A percentile compares a stretch with the other conserved stretches of the same genome.
These are phyloP conservation scores for Cordyceps javanica DNA, from an alignment of 2,329 filamentous ascomycete genomes.

Conservation along the genomic window DNA sequence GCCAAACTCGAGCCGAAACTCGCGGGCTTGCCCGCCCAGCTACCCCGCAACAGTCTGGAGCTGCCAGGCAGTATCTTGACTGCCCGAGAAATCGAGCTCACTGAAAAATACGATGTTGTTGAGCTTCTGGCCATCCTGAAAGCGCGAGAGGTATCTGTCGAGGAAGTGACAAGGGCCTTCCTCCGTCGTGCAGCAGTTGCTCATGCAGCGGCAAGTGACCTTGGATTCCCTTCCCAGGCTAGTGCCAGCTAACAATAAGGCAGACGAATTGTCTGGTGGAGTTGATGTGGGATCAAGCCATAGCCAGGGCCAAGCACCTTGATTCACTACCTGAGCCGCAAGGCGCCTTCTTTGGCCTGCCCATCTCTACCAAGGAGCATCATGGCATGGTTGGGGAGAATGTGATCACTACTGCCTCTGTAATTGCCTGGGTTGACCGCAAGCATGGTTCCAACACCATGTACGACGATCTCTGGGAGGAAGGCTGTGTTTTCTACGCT, in stretches of 20 bases:
- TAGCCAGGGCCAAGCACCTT: slow-evolving; percentile 26
- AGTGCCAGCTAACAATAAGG: not conserved
- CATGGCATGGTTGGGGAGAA: slow-evolving; percentile 28
- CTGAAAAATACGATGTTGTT: slow-evolving; percentile 20
- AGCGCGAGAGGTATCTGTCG: slow-evolving; percentile 4
- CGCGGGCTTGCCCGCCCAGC: slow-evolving; percentile 9
- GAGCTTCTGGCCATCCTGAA: slow-evolving; percentile 16
- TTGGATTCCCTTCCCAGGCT: not conserved
- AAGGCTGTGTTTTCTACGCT: slow-evolving; percentile 51
- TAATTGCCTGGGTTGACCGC: slow-evolving; percentile 26
- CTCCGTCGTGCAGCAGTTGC: slow-evolving; percentile 12
- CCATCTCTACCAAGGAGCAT: slow-evolving; percentile 31
- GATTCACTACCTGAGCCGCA: slow-evolving; percentile 27
- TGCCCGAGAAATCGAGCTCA: slow-evolving; percentile 22
- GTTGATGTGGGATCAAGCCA: slow-evolving; percentile 30
- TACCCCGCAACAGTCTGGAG: slow-evolving; percentile 19
- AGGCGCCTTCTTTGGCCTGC: slow-evolving; percentile 28
- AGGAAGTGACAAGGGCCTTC: slow-evolving; percentile 12
- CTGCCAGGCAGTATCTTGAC: slow-evolving; percentile 21
- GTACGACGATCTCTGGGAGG: slow-evolving; percentile 23
- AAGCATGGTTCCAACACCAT: slow-evolving; percentile 27
- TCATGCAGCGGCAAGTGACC: slow-evolving; percentile 9
- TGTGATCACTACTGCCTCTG: slow-evolving; percentile 23
- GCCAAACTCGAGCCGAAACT: slow-evolving; percentile 16
- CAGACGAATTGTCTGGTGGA: slow-evolving; percentile 30